A percentile compares a stretch with the other conserved stretches of the same genome.
phyloP scores from a whole-genome alignment of 2,329 filamentous ascomycete genomes.

The Nigrospora osmanthi region DNA sequence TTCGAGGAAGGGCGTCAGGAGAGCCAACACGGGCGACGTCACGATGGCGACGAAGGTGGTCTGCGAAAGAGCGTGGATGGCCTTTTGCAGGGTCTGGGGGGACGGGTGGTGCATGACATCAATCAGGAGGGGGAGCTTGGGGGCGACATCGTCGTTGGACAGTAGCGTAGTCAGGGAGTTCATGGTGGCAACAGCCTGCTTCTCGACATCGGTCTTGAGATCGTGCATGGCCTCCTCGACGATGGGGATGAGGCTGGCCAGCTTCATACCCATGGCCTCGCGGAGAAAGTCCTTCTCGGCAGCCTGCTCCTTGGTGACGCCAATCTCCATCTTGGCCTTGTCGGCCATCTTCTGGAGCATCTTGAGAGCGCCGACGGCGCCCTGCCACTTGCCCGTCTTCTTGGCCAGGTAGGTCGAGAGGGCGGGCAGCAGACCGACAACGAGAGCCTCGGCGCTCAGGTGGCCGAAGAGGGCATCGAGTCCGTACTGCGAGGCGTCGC shows the following conservation, averaged over 20 bases:
- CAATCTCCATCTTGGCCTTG: constrained; percentile 81
- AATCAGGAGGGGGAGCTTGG: constrained; percentile 83
- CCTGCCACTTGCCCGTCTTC: constrained; percentile 93
- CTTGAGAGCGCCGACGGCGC: constrained; percentile 77
- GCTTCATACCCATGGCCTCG: constrained; percentile 80
- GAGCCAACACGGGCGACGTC: constrained; percentile 87
- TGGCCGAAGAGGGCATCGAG: constrained; percentile 80
- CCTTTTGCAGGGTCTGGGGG: constrained; percentile 80
- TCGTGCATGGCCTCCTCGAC: constrained; percentile 95
- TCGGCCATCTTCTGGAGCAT: constrained; percentile 90
- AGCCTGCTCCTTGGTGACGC: constrained; percentile 73
- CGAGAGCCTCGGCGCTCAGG: constrained; percentile 73
- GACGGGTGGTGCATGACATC: constrained; percentile 95
- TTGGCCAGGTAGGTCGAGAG: constrained; percentile 71
- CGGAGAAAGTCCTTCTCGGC: constrained; percentile 82
- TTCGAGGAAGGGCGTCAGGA: constrained; percentile 90
- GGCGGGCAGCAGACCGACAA: constrained; percentile 72
- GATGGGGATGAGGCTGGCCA: constrained; percentile 82
- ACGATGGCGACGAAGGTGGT: constrained; percentile 98
- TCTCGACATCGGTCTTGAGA: constrained; percentile 79
- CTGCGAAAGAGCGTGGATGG: constrained; percentile 91
- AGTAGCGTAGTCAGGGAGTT: constrained; percentile 80
- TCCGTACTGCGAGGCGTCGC: constrained; percentile 88
- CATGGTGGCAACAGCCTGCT: constrained; percentile 91
- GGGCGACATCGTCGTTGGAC: constrained; percentile 93